Evolutionary conservation across 768 basidiomycete genomes (phyloP).

Genomic region (Mrakia frigida): DNA sequence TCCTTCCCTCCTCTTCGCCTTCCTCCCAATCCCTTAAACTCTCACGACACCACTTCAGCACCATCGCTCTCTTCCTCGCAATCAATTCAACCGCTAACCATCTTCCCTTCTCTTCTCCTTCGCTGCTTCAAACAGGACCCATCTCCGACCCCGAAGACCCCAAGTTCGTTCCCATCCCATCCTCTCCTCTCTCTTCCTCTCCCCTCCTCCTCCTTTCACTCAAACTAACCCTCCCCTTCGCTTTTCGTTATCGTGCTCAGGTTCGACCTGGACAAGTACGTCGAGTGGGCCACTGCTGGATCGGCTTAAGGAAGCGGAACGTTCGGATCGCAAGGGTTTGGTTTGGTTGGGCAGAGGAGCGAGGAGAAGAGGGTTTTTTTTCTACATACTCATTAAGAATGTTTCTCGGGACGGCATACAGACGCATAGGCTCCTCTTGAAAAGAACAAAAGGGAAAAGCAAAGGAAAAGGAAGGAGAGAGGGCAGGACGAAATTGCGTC

Average conservation of each 20-base stretch:
- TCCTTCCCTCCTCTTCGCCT: too few species aligned
- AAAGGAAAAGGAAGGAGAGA: too few species aligned
- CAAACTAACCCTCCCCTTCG: neutral
- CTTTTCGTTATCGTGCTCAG: neutral
- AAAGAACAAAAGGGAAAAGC: too few species aligned
- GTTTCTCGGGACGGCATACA: neutral
- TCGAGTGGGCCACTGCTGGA: constrained; percentile 1
- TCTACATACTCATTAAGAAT: neutral
- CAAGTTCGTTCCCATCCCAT: constrained; percentile 66
- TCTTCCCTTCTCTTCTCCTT: constrained; percentile 1
- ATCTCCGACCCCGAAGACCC: constrained; percentile 92
- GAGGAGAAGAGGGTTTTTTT: neutral
- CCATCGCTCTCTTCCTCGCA: neutral
- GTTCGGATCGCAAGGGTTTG: neutral
- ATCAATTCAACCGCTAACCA: too few species aligned
- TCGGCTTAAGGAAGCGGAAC: neutral
- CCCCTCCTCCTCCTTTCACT: neutral
- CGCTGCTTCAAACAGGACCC: constrained; percentile 51
- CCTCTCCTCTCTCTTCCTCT: neutral
- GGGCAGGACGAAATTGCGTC: too few species aligned
- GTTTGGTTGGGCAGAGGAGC: neutral
- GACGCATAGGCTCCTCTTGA: too few species aligned
- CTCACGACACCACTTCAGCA: too few species aligned
- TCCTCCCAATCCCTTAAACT: too few species aligned
- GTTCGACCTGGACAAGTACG: constrained; percentile 22